Evolutionary conservation across 768 basidiomycete species (phyloP).

Genomic region (Kwoniella europaea): DNA sequence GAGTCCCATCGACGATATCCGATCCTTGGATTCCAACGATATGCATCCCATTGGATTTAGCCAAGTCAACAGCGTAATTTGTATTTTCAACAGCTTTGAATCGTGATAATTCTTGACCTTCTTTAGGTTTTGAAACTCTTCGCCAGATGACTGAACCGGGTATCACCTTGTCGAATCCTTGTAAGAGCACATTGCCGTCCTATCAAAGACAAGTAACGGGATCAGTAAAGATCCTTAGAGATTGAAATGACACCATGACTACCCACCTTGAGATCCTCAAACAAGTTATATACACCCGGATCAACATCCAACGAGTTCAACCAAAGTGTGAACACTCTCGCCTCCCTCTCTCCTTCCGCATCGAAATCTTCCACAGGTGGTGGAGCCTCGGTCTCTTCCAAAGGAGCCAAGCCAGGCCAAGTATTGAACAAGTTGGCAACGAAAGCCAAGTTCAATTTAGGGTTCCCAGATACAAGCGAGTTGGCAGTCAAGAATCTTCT

Average conservation of each 20-base stretch:
- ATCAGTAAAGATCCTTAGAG: neutral
- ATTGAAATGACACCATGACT: neutral
- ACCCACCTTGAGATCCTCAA: constrained; percentile 83
- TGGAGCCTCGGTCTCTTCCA: constrained; percentile 85
- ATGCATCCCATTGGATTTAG: constrained; percentile 89
- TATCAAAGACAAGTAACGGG: constrained; percentile 22
- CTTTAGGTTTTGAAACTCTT: constrained; percentile 91
- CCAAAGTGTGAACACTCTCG: constrained; percentile 97
- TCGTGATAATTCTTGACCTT: constrained; percentile 77
- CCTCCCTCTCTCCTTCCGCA: constrained; percentile 97
- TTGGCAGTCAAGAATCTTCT: constrained; percentile 92
- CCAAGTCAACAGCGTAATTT: constrained; percentile 93
- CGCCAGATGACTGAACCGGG: constrained; percentile 94
- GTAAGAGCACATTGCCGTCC: constrained; percentile 84
- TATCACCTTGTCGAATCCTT: constrained; percentile 94
- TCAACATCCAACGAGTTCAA: constrained; percentile 96
- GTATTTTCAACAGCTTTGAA: constrained; percentile 99
- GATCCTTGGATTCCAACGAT: constrained; percentile 97
- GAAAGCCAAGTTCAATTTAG: constrained; percentile 90
- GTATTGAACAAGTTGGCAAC: constrained; percentile 99
- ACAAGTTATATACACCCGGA: constrained; percentile 92
- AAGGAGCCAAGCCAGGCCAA: constrained; percentile 88
- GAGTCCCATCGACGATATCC: constrained; percentile 91
- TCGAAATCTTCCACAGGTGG: constrained; percentile 98
- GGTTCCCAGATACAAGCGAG: constrained; percentile 90